Percentiles rank a stretch among this genome's conserved stretches.
Evolutionary conservation across 2,329 filamentous ascomycete species (phyloP).

Genomic region (Pestalotiopsis sp.): DNA sequence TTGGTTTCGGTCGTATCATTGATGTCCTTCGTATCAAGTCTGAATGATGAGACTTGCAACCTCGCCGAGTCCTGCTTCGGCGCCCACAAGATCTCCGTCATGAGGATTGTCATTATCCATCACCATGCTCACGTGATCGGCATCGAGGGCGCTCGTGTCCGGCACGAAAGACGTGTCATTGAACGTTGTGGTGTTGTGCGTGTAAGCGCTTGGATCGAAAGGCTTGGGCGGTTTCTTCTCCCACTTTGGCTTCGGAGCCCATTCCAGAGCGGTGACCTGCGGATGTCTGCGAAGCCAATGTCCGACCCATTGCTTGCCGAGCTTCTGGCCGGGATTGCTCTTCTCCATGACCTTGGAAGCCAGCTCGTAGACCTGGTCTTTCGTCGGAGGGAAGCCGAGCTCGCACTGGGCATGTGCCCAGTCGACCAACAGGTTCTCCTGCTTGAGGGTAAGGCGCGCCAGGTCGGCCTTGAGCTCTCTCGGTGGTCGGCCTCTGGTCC

Average conservation of each 20-base stretch:
- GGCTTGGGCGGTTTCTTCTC: slow-evolving; percentile 8
- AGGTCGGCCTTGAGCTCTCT: slow-evolving; percentile 21
- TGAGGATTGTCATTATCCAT: not conserved
- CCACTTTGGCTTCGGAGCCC: slow-evolving; percentile 17
- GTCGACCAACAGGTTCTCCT: slow-evolving; percentile 25
- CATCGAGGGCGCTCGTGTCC: not conserved
- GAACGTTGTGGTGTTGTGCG: not conserved
- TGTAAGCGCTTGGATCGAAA: not conserved
- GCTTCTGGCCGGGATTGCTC: slow-evolving; percentile 16
- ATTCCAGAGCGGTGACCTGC: slow-evolving; percentile 20
- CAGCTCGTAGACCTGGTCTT: slow-evolving; percentile 24
- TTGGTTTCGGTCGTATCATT: not conserved
- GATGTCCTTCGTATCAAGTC: not conserved
- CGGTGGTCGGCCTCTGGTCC: slow-evolving; percentile 18
- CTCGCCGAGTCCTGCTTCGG: not conserved
- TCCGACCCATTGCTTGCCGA: slow-evolving; percentile 28
- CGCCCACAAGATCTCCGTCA: not conserved
- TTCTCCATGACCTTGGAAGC: slow-evolving; percentile 22
- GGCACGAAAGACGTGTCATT: not conserved
- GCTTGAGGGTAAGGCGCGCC: slow-evolving; percentile 20
- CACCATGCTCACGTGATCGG: not conserved
- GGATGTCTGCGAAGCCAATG: slow-evolving; percentile 26
- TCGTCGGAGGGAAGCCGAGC: slow-evolving; percentile 24
- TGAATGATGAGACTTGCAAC: slow-evolving; percentile 9
- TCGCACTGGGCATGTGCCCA: slow-evolving; percentile 23